Evolutionary conservation across 2,329 filamentous ascomycete species (phyloP).

Genomic region (Hymenotorrendiella dingleyae): DNA sequence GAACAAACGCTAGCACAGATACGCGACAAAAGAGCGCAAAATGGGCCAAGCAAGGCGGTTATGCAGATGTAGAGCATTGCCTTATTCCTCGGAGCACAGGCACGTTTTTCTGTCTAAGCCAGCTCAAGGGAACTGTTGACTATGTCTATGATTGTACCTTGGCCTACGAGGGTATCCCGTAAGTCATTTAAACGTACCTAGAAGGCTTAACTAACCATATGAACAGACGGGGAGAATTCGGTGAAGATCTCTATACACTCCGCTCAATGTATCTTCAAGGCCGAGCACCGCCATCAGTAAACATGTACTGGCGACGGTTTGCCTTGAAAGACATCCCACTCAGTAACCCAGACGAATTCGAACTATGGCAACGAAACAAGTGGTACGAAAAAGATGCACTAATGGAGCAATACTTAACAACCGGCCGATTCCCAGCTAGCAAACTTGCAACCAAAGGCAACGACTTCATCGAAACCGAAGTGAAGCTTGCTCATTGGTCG

Average conservation of each 20-base stretch:
- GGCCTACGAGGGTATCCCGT: constrained; percentile 90
- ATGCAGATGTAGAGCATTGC: constrained; percentile 67
- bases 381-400: constrained; percentile 92
- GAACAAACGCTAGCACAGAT: constrained; percentile 71
- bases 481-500: constrained; percentile 27
- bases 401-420: constrained; percentile 74
- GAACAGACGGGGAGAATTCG: constrained; percentile 61
- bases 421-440: constrained; percentile 65
- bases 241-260: constrained; percentile 87
- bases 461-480: constrained; percentile 29
- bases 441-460: constrained; percentile 15
- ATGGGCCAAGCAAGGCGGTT: constrained; percentile 72
- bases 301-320: constrained; percentile 93
- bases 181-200: constrained; percentile 40
- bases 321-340: constrained; percentile 74
- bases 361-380: constrained; percentile 74
- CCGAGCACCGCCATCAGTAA: constrained; percentile 86
- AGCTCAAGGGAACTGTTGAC: constrained; percentile 68
- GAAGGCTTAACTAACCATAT: not conserved
- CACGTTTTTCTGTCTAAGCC: constrained; percentile 70
- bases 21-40: constrained; percentile 63
- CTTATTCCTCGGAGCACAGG: constrained; percentile 77
- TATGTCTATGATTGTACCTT: constrained; percentile 93
- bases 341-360: constrained; percentile 67
- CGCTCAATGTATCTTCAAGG: constrained; percentile 84